These are phyloP conservation scores for Aspergillus fijiensis DNA, from an alignment of 2,329 filamentous ascomycete genomes.

Conservation along the genomic window DNA sequence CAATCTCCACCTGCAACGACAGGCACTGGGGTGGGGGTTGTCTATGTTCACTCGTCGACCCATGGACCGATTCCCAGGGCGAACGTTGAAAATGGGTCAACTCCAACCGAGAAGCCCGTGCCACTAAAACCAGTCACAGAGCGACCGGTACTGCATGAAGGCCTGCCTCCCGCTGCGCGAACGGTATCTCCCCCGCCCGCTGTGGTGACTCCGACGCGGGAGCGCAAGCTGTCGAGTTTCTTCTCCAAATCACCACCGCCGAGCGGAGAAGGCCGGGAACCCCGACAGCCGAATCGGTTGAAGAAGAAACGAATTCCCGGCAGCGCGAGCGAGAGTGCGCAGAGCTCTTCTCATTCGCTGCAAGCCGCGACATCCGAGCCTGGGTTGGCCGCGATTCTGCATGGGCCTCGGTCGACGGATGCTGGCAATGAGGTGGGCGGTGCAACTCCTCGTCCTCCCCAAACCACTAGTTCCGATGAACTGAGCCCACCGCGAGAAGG, in stretches of 20 bases:
- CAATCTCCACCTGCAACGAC: conserved; percentile 8
- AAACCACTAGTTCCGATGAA: conserved; percentile 31
- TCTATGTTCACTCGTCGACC: conserved; percentile 34
- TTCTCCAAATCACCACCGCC: conserved; percentile 67
- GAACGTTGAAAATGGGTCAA: conserved; percentile 14
- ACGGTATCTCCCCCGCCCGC: conserved; percentile 37
- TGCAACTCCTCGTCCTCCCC: conserved; percentile 36
- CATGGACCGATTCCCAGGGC: conserved; percentile 33
- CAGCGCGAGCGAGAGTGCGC: conserved; percentile 79
- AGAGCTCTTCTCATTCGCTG: conserved; percentile 85
- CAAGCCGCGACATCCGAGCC: conserved; percentile 45
- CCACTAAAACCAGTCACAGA: background rate
- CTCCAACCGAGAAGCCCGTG: background rate
- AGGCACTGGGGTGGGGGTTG: conserved; percentile 18
- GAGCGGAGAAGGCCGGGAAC: conserved; percentile 58
- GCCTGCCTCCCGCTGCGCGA: conserved; percentile 47
- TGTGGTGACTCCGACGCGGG: conserved; percentile 59
- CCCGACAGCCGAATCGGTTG: conserved; percentile 80
- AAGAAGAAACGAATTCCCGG: conserved; percentile 80
- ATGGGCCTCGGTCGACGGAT: conserved; percentile 28
- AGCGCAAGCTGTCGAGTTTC: conserved; percentile 67
- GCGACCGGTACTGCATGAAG: conserved; percentile 32
- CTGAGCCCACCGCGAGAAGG: conserved; percentile 16
- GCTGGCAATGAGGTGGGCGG: conserved; percentile 31
- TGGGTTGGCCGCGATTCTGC: conserved; percentile 33